Evolutionary conservation across 2,329 filamentous ascomycete genomes (phyloP), one percentile per base, ranked within the genome.

Genomic region (Westerdykella ornata): DNA sequence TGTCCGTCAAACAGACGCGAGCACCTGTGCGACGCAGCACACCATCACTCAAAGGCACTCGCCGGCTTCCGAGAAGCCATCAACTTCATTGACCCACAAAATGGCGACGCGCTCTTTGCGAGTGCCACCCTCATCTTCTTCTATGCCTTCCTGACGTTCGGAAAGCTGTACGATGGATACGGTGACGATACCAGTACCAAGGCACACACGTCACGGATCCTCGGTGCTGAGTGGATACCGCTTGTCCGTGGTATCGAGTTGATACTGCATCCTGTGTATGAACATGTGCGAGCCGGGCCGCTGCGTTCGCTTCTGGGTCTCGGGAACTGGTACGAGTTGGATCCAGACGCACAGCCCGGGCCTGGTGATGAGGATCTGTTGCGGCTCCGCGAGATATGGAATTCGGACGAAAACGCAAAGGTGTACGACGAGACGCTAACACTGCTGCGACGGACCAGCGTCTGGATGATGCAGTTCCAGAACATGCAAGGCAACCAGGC

Each of bases 141-240:
- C n/a, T 51, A 49, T 19, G 48, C 43, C 3, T 55, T 56, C 33
- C 40, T 48, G 16, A 46, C 48, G 0, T 54, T 55, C 30, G 49
- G 50, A 13, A 42, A 46, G 11, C 35, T 53, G 8, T 48, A 45
- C 34, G 36, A 52, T 32, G 39, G 43, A 5, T 9, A 45, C 5
- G 37, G 20, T 2, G 29, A 37, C 6, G 22, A 35, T 6, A 22
- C 17, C 13, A 39, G 16, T 15, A 9, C 30, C 9, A 33, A 35
- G 11, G 22, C 36, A n/a, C 43, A 44, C 5, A 43, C 41, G 12
- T 42, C 47, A 13, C 48, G 45, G 3, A 37, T 52, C 8, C 39
- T 56, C 4, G 52, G 52, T n/a, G 46, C 43, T 14, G 45, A 47
- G 15, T 54, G 53, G 53, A 53, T 55, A 31, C 45, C 51, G 3